Evolutionary conservation across 2,329 filamentous ascomycete species (phyloP), one percentile per base, ranked within the genome.

Genomic region (Zymoseptoria brevis): DNA sequence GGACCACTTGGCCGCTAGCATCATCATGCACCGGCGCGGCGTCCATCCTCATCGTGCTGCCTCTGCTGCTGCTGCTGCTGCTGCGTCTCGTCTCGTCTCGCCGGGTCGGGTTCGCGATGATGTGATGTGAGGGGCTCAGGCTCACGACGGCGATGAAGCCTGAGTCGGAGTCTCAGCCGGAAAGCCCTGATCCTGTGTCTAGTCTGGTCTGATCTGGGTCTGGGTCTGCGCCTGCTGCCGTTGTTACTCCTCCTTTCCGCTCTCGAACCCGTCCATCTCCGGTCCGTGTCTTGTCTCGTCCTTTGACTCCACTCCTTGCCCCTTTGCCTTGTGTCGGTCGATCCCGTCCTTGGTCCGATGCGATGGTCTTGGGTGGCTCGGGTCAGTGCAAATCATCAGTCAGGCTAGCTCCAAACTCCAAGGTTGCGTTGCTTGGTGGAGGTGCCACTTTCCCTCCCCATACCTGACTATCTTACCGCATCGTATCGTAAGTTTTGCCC

Each of bases 271-370:
- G 16, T 41, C 35, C 35, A 41, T 13, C 35, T 41, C 35, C 35
- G 35, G 35, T 41, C 35, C 35, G 35, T 41, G 45, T 21, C 50
- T 11, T 30, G 52, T 57, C 57, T 19, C 54, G 49, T 50, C 54
- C 19, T 45, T 26, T n/a, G n/a, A n/a, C n/a, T n/a, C n/a, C n/a
- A n/a, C n/a, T 26, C 41, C 45, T 19, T 16, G 60, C 49, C 26
- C 62, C 60, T 57, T 58, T 60, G 60, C 57, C 59, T 59, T 48
- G 41, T 58, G 50, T 50, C 56, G 41, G 51, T 50, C 52, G 35
- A 22, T 57, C 29, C 48, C 30, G 50, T 57, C 49, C 30, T 53
- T 57, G 56, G 9, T 16, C 35, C 35, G 35, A 41, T 41, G 35
- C 41, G 41, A 6, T 53, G 49, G 56, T 56, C 48, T 49, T 51